Conservation (phyloP, 495 filamentous ascomycete genomes). For the Tricharina praecox region DNA sequence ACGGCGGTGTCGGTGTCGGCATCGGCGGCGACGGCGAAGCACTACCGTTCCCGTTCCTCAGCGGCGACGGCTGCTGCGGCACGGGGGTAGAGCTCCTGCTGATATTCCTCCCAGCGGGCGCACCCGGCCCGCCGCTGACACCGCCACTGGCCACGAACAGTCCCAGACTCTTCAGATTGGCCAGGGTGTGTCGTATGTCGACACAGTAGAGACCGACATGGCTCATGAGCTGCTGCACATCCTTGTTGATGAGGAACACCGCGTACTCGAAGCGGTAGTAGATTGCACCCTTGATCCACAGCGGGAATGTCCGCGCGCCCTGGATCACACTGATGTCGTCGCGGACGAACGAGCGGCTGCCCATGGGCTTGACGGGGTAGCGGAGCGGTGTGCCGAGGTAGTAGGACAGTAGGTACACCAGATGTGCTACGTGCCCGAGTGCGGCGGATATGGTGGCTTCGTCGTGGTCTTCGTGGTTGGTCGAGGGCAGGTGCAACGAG, state of each 20-base stretch:
- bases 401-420: conserved; percentile 59
- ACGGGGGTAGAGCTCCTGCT: neutral
- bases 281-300: conserved; percentile 59
- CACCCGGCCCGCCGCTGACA: neutral
- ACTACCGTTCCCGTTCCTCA: neutral
- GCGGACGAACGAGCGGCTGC: conserved; percentile 57
- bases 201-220: conserved; percentile 57
- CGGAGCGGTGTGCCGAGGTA: conserved; percentile 66
- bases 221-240: conserved; percentile 71
- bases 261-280: conserved; percentile 85
- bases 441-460: conserved; percentile 61
- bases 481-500: conserved; percentile 55
- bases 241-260: conserved; percentile 83
- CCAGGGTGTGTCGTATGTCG: conserved; percentile 77
- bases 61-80: neutral
- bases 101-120: neutral
- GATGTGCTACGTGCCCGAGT: conserved; percentile 62
- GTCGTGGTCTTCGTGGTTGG: conserved; percentile 31
- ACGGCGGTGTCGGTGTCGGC: neutral
- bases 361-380: conserved; percentile 57
- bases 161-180: conserved; percentile 71
- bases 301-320: conserved; percentile 49
- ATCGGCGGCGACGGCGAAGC: neutral
- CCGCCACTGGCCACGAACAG: conserved; percentile 6
- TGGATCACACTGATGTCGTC: conserved; percentile 45